Evolutionary conservation across 495 filamentous ascomycete species (phyloP).

Genomic region (Parathielavia appendiculata): DNA sequence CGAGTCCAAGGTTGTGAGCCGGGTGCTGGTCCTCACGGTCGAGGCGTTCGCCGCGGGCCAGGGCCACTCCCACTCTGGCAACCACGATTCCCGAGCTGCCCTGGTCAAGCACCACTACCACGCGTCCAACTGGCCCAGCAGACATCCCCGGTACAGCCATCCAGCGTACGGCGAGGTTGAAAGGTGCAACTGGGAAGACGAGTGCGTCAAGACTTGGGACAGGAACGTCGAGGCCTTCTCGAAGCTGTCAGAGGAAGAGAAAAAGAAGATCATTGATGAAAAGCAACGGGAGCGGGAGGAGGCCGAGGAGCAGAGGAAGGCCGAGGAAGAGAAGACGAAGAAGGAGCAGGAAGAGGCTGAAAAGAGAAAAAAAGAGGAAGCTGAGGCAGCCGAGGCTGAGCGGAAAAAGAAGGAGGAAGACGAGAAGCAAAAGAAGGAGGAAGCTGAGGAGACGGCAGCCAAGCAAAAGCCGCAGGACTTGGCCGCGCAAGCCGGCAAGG

Average conservation of each 20-base stretch:
- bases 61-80: conserved; percentile 60
- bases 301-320: conserved; percentile 23
- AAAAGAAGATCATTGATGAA: conserved; percentile 44
- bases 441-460: conserved; percentile 3
- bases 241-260: conserved; percentile 43
- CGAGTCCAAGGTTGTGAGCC: conserved; percentile 52
- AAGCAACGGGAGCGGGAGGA: conserved; percentile 32
- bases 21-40: conserved; percentile 56
- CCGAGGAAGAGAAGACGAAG: conserved; percentile 26
- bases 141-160: conserved; percentile 55
- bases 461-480: conserved; percentile 18
- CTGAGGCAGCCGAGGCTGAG: conserved; percentile 21
- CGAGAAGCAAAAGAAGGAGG: conserved; percentile 11
- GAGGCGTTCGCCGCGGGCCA: conserved; percentile 61
- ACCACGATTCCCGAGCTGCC: conserved; percentile 52
- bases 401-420: conserved; percentile 19
- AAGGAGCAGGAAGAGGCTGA: conserved; percentile 27
- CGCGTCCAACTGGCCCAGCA: conserved; percentile 57
- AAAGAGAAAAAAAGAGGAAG: conserved; percentile 21
- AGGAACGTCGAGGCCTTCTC: conserved; percentile 46
- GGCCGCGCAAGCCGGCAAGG: conserved; percentile 14
- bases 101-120: conserved; percentile 63
- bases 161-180: conserved; percentile 60
- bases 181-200: conserved; percentile 57
- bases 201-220: conserved; percentile 56